phyloP scores from a whole-genome alignment of 495 filamentous ascomycete genomes.

The Neurospora cerealis region DNA sequence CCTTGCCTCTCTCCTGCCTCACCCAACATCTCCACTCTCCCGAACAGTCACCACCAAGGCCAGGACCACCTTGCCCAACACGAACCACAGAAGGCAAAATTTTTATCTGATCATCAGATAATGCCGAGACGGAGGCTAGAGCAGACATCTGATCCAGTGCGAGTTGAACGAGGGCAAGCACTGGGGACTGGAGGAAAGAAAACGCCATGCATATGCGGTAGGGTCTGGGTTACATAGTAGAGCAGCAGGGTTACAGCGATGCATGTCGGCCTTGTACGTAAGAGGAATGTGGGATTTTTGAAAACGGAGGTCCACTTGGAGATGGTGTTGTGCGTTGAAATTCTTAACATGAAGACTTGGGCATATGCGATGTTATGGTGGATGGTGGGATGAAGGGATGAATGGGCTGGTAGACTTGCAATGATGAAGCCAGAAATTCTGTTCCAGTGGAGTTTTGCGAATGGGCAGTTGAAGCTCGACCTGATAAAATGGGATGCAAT shows the following conservation, averaged over 20 bases:
- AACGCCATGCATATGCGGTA: background rate
- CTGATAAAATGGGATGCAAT: too few relatives aligned
- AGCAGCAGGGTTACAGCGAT: background rate
- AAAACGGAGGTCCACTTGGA: background rate
- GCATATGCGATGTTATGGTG: background rate
- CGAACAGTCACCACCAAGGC: background rate
- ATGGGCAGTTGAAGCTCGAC: too few relatives aligned
- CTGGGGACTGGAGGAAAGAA: background rate
- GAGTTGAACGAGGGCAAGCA: background rate
- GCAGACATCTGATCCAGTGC: background rate
- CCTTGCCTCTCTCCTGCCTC: background rate
- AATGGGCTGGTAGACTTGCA: too few relatives aligned
- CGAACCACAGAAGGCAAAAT: background rate
- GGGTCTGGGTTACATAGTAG: too few relatives aligned
- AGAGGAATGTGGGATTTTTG: background rate
- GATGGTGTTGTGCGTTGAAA: background rate
- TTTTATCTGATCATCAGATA: conserved; percentile 20
- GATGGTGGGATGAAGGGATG: too few relatives aligned
- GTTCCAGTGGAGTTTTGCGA: too few relatives aligned
- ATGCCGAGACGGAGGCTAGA: background rate
- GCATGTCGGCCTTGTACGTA: background rate
- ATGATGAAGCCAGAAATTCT: too few relatives aligned
- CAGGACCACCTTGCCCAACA: background rate
- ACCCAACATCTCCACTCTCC: background rate
- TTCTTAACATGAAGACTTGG: background rate